Evolutionary conservation across 2,329 filamentous ascomycete species (phyloP).

Genomic region (Cladosporium sp.): DNA sequence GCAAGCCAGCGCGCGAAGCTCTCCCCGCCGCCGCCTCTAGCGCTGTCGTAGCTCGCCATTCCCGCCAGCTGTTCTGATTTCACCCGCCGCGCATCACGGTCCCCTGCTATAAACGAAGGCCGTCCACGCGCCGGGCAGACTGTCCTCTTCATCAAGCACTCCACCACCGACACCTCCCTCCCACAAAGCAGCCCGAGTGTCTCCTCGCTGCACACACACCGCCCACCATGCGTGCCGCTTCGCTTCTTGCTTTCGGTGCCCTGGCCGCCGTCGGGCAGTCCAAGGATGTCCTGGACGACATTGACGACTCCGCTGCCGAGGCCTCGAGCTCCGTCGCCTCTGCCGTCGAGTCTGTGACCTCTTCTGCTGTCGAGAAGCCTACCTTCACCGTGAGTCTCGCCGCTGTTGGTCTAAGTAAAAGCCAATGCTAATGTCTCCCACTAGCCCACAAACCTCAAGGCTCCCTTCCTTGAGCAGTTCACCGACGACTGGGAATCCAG

Average conservation of each 20-base stretch:
- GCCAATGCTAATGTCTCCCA: constrained; percentile 1
- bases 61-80: too few species aligned
- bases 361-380: constrained; percentile 60
- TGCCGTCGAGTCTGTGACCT: constrained; percentile 47
- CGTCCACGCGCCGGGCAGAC: too few species aligned
- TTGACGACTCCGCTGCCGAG: constrained; percentile 45
- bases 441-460: constrained; percentile 82
- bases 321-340: constrained; percentile 38
- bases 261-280: constrained; percentile 67
- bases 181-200: constrained; percentile 5
- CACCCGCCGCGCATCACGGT: too few species aligned
- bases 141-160: not conserved
- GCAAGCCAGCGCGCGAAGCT: too few species aligned
- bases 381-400: constrained; percentile 73
- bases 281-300: constrained; percentile 63
- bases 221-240: constrained; percentile 73
- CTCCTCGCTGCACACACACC: not conserved
- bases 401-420: not conserved
- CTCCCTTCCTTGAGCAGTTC: constrained; percentile 96
- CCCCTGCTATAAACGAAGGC: too few species aligned
- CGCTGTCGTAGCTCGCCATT: too few species aligned
- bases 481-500: constrained; percentile 89
- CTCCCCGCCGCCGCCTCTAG: too few species aligned
- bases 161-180: not conserved
- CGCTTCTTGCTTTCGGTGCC: constrained; percentile 64